phyloP scores from a whole-genome alignment of 257 asterid genomes.

The Anisodus acutangulus region DNA sequence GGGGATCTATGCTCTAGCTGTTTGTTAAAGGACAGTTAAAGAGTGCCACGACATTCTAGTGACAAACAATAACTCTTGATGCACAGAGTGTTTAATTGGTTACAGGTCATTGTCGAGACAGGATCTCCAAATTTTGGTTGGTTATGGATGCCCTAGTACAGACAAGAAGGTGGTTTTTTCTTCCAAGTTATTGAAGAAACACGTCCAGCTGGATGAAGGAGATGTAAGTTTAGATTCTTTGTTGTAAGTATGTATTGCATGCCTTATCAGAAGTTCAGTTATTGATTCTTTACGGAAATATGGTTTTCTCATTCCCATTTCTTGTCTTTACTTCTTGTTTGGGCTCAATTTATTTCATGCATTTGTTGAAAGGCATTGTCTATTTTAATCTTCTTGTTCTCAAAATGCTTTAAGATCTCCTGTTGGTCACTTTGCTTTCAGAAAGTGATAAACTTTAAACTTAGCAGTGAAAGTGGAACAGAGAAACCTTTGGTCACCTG shows the following conservation, averaged over 20 bases:
- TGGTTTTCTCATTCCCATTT: not conserved
- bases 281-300: not conserved
- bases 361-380: not conserved
- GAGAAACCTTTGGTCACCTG: too few species aligned
- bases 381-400: slow-evolving; percentile 5
- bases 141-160: slow-evolving; percentile 89
- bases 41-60: not conserved
- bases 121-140: slow-evolving; percentile 91
- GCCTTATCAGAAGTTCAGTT: not conserved
- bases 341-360: slow-evolving; percentile 1
- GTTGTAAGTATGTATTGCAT: not conserved
- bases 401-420: not conserved
- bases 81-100: slow-evolving; percentile 34
- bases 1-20: not conserved
- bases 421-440: slow-evolving; percentile 19
- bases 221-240: slow-evolving; percentile 69
- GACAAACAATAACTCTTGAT: not conserved
- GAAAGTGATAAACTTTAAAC: slow-evolving; percentile 3
- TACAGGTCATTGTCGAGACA: slow-evolving; percentile 91
- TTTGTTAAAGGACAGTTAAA: slow-evolving; percentile 16
- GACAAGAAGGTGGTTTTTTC: slow-evolving; percentile 82
- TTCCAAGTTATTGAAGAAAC: slow-evolving; percentile 78
- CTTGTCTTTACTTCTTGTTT: slow-evolving; percentile 20
- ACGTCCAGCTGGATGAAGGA: slow-evolving; percentile 89
- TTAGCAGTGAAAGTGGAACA: not conserved